Evolutionary conservation across 176 grass and related monocot species (phyloP).

Genomic region (Bothriochloa decipiens): DNA sequence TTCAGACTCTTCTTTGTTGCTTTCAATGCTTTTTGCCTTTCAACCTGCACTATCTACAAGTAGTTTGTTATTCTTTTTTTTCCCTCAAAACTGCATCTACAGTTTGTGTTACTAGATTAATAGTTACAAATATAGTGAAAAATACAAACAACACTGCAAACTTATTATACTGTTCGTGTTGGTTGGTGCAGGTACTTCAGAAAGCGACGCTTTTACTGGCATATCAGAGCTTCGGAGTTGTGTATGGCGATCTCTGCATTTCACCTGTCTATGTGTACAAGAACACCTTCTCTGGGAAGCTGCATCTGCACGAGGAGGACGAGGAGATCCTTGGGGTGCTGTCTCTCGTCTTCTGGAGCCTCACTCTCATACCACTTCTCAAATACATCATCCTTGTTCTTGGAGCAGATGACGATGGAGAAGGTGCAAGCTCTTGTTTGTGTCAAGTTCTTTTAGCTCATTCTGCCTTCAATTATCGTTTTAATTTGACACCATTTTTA

Average conservation of each 20-base stretch:
- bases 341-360: slow-evolving; percentile 89
- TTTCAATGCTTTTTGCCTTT: not conserved
- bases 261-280: slow-evolving; percentile 95
- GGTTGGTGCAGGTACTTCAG: slow-evolving; percentile 42
- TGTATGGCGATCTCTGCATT: slow-evolving; percentile 85
- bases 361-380: slow-evolving; percentile 79
- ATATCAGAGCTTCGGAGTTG: slow-evolving; percentile 90
- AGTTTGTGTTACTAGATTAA: not conserved
- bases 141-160: not conserved
- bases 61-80: not conserved
- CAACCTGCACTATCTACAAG: not conserved
- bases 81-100: not conserved
- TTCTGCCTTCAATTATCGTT: not conserved
- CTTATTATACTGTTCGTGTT: not conserved
- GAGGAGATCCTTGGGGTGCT: slow-evolving; percentile 85
- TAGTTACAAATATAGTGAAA: not conserved
- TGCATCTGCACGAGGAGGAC: slow-evolving; percentile 85
- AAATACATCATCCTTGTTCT: slow-evolving; percentile 93
- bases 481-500: not conserved
- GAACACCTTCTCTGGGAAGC: slow-evolving; percentile 83
- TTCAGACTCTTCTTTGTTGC: slow-evolving; percentile 22
- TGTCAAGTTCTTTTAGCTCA: not conserved
- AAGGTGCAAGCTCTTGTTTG: slow-evolving; percentile 50
- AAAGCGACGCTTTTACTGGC: slow-evolving; percentile 71
- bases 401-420: slow-evolving; percentile 85